phyloP scores from a whole-genome alignment of 805 yeast genomes.

The Scheffersomyces lignosus region DNA sequence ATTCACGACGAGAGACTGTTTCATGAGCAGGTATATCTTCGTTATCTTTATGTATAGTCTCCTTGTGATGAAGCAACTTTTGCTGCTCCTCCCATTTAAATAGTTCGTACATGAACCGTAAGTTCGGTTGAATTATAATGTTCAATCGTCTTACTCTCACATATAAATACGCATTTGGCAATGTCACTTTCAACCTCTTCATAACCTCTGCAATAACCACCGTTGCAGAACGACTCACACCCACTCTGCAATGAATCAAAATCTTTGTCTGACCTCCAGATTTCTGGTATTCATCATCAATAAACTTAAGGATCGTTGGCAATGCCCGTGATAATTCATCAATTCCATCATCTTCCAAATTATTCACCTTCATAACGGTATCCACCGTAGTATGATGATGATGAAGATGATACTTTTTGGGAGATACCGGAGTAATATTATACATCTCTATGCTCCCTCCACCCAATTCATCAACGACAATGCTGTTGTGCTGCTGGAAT shows the following conservation, averaged over 20 bases:
- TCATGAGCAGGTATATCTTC: constrained; percentile 3
- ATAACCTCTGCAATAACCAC: constrained; percentile 95
- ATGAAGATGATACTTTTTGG: neutral
- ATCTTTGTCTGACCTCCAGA: constrained; percentile 29
- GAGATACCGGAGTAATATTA: constrained; percentile 20
- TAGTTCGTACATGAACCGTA: constrained; percentile 87
- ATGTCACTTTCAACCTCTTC: constrained; percentile 64
- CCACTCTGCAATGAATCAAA: constrained; percentile 91
- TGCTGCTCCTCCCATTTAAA: constrained; percentile 53
- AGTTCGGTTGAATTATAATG: constrained; percentile 91
- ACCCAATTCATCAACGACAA: constrained; percentile 21
- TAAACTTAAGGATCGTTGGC: constrained; percentile 62
- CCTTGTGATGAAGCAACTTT: constrained; percentile 8
- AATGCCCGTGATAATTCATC: constrained; percentile 68
- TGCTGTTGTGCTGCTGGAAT: constrained; percentile 25
- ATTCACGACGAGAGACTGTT: too few species aligned
- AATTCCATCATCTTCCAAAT: constrained; percentile 88
- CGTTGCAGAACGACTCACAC: constrained; percentile 93
- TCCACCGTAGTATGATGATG: constrained; percentile 26
- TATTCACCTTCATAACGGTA: constrained; percentile 61
- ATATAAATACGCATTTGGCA: constrained; percentile 79
- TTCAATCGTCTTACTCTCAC: constrained; percentile 90
- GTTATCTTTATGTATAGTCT: constrained; percentile 8
- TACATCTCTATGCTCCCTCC: constrained; percentile 33
- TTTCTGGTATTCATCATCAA: constrained; percentile 42